These are phyloP conservation scores for Pyrenochaeta sp. DNA, from an alignment of 2,329 filamentous ascomycete species.

Conservation along the genomic window DNA sequence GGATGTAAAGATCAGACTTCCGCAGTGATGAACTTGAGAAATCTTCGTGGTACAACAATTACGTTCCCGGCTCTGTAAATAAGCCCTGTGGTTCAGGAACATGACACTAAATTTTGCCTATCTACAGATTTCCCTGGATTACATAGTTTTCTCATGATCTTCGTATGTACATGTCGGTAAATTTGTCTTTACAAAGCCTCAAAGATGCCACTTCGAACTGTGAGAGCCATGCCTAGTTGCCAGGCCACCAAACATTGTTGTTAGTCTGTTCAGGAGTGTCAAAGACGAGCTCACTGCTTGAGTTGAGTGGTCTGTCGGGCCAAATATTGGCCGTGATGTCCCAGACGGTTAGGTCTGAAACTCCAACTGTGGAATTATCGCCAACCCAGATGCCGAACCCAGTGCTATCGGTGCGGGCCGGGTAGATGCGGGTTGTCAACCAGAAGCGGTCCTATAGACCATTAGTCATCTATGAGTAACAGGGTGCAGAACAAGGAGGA, in stretches of 20 bases:
- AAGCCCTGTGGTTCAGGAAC: background rate
- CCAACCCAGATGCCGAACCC: slow-evolving; percentile 55
- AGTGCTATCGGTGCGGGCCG: slow-evolving; percentile 53
- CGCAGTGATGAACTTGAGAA: background rate
- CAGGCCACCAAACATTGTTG: slow-evolving; percentile 58
- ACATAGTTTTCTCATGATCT: background rate
- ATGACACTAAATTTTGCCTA: background rate
- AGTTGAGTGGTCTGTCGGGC: slow-evolving; percentile 53
- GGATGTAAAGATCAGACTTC: background rate
- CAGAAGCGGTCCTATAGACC: slow-evolving; percentile 46
- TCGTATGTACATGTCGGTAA: background rate
- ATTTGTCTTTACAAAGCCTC: background rate
- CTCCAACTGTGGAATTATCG: slow-evolving; percentile 46
- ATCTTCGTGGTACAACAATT: slow-evolving; percentile 1
- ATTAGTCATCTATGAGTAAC: slow-evolving; percentile 8
- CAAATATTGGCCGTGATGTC: slow-evolving; percentile 50
- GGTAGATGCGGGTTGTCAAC: slow-evolving; percentile 57
- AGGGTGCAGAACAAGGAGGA: background rate
- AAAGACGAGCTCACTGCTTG: slow-evolving; percentile 51
- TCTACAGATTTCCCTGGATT: background rate
- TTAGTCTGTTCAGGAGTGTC: slow-evolving; percentile 56
- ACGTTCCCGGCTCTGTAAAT: background rate
- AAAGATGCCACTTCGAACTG: background rate
- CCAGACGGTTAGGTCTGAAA: slow-evolving; percentile 52
- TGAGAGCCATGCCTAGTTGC: slow-evolving; percentile 38